Evolutionary conservation across 805 yeast species (phyloP).

Genomic region (Myxozyma neotropica): DNA sequence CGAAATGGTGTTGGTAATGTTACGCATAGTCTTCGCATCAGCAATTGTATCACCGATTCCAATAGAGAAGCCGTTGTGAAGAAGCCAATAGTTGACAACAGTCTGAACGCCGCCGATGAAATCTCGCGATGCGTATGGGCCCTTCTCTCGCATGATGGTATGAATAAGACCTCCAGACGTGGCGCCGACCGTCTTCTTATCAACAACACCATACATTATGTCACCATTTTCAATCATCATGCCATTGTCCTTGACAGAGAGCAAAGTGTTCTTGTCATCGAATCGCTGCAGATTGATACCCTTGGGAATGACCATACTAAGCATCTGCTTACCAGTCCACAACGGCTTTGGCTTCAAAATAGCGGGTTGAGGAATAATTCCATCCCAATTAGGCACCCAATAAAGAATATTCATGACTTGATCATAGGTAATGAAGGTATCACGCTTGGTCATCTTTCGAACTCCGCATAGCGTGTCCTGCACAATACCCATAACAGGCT

Average conservation of each 20-base stretch:
- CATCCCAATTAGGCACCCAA: slow-evolving; percentile 99
- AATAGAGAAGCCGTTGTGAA: slow-evolving; percentile 96
- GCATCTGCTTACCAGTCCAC: slow-evolving; percentile 96
- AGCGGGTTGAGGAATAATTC: slow-evolving; percentile 94
- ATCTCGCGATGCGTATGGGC: slow-evolving; percentile 84
- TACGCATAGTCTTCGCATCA: slow-evolving; percentile 92
- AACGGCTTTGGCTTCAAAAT: slow-evolving; percentile 90
- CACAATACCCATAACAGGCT: slow-evolving; percentile 99
- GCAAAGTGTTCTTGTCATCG: slow-evolving; percentile 81
- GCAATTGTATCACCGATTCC: slow-evolving; percentile 99
- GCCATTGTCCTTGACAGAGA: slow-evolving; percentile 90
- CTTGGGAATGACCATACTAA: slow-evolving; percentile 89
- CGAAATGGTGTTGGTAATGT: slow-evolving; percentile 88
- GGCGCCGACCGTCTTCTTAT: slow-evolving; percentile 97
- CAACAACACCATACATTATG: slow-evolving; percentile 96
- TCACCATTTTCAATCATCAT: slow-evolving; percentile 96
- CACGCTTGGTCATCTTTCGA: slow-evolving; percentile 92
- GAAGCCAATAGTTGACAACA: slow-evolving; percentile 93
- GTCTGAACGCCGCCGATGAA: slow-evolving; percentile 91
- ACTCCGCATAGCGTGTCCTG: slow-evolving; percentile 98
- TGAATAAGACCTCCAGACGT: slow-evolving; percentile 98
- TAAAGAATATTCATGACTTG: slow-evolving; percentile 95
- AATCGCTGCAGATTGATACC: slow-evolving; percentile 94
- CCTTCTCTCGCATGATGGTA: slow-evolving; percentile 97
- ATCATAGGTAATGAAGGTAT: slow-evolving; percentile 82